Percentiles rank a stretch among this genome's conserved stretches.
These are phyloP conservation scores for Apiospora phragmitis DNA, from an alignment of 2,329 filamentous ascomycete species.

Conservation along the genomic window DNA sequence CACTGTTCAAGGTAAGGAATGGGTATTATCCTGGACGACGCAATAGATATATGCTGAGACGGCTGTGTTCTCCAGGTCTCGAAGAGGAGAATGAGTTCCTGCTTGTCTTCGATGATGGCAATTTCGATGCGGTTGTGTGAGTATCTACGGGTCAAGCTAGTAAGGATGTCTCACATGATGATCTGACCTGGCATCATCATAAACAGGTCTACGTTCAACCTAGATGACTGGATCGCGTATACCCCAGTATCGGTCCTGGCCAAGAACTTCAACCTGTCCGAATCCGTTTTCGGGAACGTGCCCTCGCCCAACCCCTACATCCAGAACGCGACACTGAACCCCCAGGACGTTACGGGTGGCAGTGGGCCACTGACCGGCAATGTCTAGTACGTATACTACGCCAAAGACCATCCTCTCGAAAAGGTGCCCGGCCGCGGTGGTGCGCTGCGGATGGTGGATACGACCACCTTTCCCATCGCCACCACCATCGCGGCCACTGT, in stretches of 20 bases:
- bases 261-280: slow-evolving; percentile 67
- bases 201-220: slow-evolving; percentile 65
- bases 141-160: slow-evolving; percentile 16
- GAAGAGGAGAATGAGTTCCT: slow-evolving; percentile 69
- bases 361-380: slow-evolving; percentile 54
- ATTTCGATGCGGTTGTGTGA: slow-evolving; percentile 64
- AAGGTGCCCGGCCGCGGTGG: slow-evolving; percentile 62
- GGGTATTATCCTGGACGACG: not conserved
- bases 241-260: slow-evolving; percentile 64
- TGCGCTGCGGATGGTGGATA: slow-evolving; percentile 64
- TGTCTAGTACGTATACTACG: slow-evolving; percentile 63
- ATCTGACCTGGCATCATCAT: not conserved
- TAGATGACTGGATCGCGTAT: slow-evolving; percentile 70
- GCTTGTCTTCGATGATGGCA: slow-evolving; percentile 64
- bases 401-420: slow-evolving; percentile 55
- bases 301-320: slow-evolving; percentile 63
- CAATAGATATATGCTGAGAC: not conserved
- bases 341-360: slow-evolving; percentile 44
- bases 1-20: slow-evolving; percentile 53
- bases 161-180: not conserved
- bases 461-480: slow-evolving; percentile 64
- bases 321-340: slow-evolving; percentile 53
- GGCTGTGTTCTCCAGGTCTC: slow-evolving; percentile 30
- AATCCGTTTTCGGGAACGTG: slow-evolving; percentile 58
- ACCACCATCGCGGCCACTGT: slow-evolving; percentile 67